Conservation (phyloP, 1,284 basidiomycete species). For the Testicularia cyperi region DNA sequence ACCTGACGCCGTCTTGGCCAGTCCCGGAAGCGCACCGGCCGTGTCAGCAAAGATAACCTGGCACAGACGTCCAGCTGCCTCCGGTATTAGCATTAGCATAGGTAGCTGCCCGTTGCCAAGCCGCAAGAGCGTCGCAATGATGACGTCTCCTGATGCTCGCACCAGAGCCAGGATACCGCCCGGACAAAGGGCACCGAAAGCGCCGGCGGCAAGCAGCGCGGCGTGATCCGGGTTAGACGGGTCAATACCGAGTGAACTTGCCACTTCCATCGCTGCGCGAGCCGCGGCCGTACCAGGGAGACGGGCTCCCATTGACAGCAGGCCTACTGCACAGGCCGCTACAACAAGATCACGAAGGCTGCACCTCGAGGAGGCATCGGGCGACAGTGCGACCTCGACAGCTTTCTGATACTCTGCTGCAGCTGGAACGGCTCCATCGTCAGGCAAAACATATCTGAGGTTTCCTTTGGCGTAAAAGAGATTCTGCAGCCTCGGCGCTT, state of each 20-base stretch:
- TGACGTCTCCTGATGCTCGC: constrained; percentile 38
- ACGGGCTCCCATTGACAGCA: constrained; percentile 48
- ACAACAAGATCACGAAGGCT: constrained; percentile 52
- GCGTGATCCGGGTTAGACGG: constrained; percentile 32
- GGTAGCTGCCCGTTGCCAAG: constrained; percentile 51
- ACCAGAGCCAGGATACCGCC: constrained; percentile 52
- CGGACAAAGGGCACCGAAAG: constrained; percentile 37
- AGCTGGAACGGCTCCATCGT: constrained; percentile 40
- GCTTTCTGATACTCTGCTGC: constrained; percentile 62
- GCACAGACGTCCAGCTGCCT: constrained; percentile 36
- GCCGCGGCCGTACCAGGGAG: constrained; percentile 41
- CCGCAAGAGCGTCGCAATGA: constrained; percentile 39
- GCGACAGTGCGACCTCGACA: constrained; percentile 51
- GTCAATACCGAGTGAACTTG: constrained; percentile 43
- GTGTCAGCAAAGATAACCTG: constrained; percentile 47
- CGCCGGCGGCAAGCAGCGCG: constrained; percentile 28
- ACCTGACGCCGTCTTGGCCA: constrained; percentile 5
- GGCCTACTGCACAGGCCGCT: constrained; percentile 46
- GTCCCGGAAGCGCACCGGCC: constrained; percentile 38
- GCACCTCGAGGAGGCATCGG: constrained; percentile 23
- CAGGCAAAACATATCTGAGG: constrained; percentile 57
- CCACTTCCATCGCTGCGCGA: constrained; percentile 35
- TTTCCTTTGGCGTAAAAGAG: constrained; percentile 64
- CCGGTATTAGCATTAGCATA: constrained; percentile 48
- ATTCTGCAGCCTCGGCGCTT: constrained; percentile 63